Conservation (phyloP, 345 rosid species). For the Theobroma cacao region DNA sequence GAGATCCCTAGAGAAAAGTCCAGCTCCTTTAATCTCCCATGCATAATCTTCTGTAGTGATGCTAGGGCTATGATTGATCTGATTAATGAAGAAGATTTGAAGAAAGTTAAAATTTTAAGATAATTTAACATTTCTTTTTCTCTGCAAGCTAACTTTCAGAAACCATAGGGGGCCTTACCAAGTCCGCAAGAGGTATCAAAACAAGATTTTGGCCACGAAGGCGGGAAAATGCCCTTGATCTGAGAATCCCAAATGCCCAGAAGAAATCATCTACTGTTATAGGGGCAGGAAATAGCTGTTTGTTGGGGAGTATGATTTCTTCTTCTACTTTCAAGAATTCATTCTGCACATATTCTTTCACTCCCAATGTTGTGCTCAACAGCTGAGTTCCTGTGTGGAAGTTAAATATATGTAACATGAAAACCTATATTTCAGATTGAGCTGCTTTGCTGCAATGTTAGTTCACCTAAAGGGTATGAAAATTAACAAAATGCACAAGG, state of each 20-base stretch:
- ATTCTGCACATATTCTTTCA: conserved; percentile 55
- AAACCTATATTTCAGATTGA: not conserved
- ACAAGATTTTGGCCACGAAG: conserved; percentile 88
- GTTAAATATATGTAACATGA: not conserved
- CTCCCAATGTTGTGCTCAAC: conserved; percentile 66
- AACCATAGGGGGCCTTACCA: conserved; percentile 44
- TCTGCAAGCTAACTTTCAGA: conserved; percentile 1
- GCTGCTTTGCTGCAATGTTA: not conserved
- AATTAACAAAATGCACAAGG: too few species aligned
- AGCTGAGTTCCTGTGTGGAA: conserved; percentile 72
- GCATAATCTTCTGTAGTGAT: conserved; percentile 75
- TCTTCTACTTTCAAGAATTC: conserved; percentile 63
- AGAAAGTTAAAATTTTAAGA: conserved; percentile 21
- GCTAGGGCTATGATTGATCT: conserved; percentile 83
- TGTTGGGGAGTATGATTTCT: conserved; percentile 58
- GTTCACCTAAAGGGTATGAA: not conserved
- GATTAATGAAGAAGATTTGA: conserved; percentile 20
- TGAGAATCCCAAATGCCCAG: conserved; percentile 92
- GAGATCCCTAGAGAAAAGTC: conserved; percentile 85
- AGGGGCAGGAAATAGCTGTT: conserved; percentile 61
- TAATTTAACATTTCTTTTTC: too few species aligned
- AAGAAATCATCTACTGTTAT: conserved; percentile 64
- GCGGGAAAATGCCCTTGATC: conserved; percentile 84
- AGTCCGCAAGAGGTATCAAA: conserved; percentile 84
- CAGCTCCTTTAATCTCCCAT: conserved; percentile 94